Conservation (phyloP, 2,329 filamentous ascomycete species). For the Neonectria hederae region DNA sequence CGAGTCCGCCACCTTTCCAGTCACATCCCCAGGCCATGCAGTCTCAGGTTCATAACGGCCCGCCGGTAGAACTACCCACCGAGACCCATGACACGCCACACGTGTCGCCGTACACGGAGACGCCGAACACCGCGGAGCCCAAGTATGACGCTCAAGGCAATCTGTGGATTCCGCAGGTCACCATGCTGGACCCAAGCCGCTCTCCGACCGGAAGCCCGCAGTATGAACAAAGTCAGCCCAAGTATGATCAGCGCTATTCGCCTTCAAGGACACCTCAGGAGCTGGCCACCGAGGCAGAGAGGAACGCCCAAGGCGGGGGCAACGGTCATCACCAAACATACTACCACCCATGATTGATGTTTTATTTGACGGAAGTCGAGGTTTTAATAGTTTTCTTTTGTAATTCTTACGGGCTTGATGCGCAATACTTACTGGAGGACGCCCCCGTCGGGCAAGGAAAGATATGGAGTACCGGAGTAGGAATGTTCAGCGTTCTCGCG, state of each 20-base stretch:
- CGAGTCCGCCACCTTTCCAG: slow-evolving; percentile 30
- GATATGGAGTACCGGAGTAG: slow-evolving; percentile 26
- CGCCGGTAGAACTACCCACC: slow-evolving; percentile 44
- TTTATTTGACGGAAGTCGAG: neutral
- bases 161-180: slow-evolving; percentile 48
- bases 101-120: slow-evolving; percentile 29
- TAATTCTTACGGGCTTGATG: slow-evolving; percentile 12
- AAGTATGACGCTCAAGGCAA: slow-evolving; percentile 47
- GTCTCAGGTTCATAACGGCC: slow-evolving; percentile 31
- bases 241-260: slow-evolving; percentile 32
- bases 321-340: slow-evolving; percentile 37
- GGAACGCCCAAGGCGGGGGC: slow-evolving; percentile 20
- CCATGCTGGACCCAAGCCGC: slow-evolving; percentile 42
- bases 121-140: slow-evolving; percentile 31
- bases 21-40: slow-evolving; percentile 32
- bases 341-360: slow-evolving; percentile 35
- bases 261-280: slow-evolving; percentile 37
- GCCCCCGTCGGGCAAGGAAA: slow-evolving; percentile 10
- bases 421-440: slow-evolving; percentile 8
- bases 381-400: slow-evolving; percentile 4
- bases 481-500: slow-evolving; percentile 15
- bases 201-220: slow-evolving; percentile 32
- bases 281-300: slow-evolving; percentile 32
- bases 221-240: slow-evolving; percentile 32
- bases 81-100: slow-evolving; percentile 23